Percentiles rank a stretch among this genome's conserved stretches.
Evolutionary conservation across 345 rosid genomes (phyloP).

Genomic region (Raphanus raphanistrum): DNA sequence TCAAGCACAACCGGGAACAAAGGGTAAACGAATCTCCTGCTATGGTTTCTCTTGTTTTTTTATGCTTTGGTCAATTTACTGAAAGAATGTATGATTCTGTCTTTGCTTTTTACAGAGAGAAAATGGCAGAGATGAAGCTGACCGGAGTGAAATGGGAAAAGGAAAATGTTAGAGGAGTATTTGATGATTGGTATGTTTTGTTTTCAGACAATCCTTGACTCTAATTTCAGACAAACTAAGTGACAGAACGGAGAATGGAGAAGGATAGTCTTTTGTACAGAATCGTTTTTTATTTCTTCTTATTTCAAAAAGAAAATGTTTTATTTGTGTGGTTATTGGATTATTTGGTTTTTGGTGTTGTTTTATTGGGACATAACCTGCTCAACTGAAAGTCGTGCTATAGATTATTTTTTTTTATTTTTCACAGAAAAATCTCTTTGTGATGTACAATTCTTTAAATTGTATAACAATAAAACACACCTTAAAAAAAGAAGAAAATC

Average conservation of each 20-base stretch:
- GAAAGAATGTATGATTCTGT: background rate
- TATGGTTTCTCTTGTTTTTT: background rate
- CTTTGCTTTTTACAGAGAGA: slow-evolving; percentile 55
- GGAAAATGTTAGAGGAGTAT: slow-evolving; percentile 12
- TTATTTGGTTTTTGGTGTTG: slow-evolving; percentile 40
- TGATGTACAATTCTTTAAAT: background rate
- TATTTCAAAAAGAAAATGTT: slow-evolving; percentile 5
- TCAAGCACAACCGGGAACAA: slow-evolving; percentile 63
- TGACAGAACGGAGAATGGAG: slow-evolving; percentile 24
- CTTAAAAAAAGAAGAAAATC: background rate
- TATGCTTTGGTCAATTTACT: background rate
- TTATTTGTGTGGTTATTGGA: slow-evolving; percentile 30
- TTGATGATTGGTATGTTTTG: slow-evolving; percentile 25
- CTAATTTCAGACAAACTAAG: slow-evolving; percentile 21
- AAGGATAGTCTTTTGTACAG: slow-evolving; percentile 28
- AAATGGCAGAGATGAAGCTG: slow-evolving; percentile 72
- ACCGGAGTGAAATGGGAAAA: slow-evolving; percentile 5
- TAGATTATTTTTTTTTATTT: background rate
- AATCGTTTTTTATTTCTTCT: background rate
- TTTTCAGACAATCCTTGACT: slow-evolving; percentile 30
- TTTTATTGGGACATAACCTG: slow-evolving; percentile 28
- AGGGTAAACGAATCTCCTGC: slow-evolving; percentile 46
- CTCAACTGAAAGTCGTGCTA: slow-evolving; percentile 30
- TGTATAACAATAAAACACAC: background rate
- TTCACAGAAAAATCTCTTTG: background rate